Base-by-base conservation (phyloP, 2,329 filamentous ascomycete genomes). In the Aschersonia sp. region DNA sequence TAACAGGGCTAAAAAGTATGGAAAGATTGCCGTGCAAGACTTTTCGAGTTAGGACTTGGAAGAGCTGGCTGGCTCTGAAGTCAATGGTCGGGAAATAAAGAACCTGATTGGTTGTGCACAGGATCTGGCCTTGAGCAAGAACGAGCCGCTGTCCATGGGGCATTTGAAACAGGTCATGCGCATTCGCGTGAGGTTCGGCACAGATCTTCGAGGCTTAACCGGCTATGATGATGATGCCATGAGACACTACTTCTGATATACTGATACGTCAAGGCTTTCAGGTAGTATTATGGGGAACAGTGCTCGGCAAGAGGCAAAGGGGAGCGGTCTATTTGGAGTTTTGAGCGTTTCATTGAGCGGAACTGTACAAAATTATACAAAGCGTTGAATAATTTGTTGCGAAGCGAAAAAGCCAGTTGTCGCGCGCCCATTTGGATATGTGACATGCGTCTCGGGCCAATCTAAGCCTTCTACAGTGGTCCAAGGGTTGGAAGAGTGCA, bases 121-220 rank as follows among this genome's bases (percentile, higher is more conserved):
- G 63, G 84, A 85, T 0, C 72, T 95, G 12, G 87, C 88, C 1
- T 75, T 90, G 43, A 84, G 86, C 53, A 85, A 88, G 61, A 71
- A 76, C 30, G 76, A 81, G 50, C 69, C 76, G 4, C 73, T 95
- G 33, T 76, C 77, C 47, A 88, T 94, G 83, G 72, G 72, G 45
- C 87, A 94, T 58, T 83, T 95, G 60, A 78, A 76, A 54, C 78
- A 86, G 51, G 86, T 94, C 10, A 73, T 95, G n/a, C 84, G 88
- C 42, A 86, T 94, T 2, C 82, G 84, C 30, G 81, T 86, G 62
- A 83, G 79, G 37, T 95, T 95, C 62, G 85, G 90, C 53, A 75
- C 81, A 32, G 87, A 95, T 60, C 69, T 95, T 46, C 87, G 83
- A 60, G 88, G 87, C 5, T 87, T 87, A 0, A 72, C 76, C 0